Evolutionary conservation across 2,329 filamentous ascomycete genomes (phyloP).

Genomic region (Diaporthe citriasiana): DNA sequence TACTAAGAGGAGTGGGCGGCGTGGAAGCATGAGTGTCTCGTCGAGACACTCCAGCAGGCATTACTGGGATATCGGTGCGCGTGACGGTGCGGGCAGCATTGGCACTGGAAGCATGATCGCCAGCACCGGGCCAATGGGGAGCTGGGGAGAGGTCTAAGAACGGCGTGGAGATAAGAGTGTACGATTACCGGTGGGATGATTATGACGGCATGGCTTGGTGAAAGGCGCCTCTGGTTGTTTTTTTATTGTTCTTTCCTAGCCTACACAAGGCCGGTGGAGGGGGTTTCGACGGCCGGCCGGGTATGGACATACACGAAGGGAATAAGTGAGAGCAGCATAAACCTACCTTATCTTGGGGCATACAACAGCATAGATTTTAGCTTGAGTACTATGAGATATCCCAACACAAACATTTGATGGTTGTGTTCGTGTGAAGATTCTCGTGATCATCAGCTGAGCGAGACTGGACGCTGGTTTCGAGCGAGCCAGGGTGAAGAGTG

Average conservation of each 20-base stretch:
- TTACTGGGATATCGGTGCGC: constrained; percentile 87
- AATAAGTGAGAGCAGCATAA: constrained; percentile 6
- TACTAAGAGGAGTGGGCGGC: constrained; percentile 78
- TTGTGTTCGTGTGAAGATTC: neutral
- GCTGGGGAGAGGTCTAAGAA: constrained; percentile 80
- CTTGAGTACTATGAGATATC: constrained; percentile 26
- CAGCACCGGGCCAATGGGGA: constrained; percentile 77
- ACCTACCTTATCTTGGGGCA: constrained; percentile 3
- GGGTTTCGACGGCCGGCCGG: neutral
- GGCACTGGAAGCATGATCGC: constrained; percentile 81
- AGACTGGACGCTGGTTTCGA: neutral
- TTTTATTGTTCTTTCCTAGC: constrained; percentile 7
- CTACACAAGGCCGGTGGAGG: neutral
- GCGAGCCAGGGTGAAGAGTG: neutral
- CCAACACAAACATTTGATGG: neutral
- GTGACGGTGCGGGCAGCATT: constrained; percentile 68
- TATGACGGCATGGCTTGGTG: constrained; percentile 6
- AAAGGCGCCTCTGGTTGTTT: neutral
- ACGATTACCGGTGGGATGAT: constrained; percentile 13
- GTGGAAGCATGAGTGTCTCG: constrained; percentile 79
- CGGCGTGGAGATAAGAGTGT: neutral
- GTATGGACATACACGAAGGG: neutral
- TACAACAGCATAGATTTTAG: constrained; percentile 34
- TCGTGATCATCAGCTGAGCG: neutral
- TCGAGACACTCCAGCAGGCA: constrained; percentile 85